Conservation (phyloP, 1,284 basidiomycete species). For the Agaricales sp. region DNA sequence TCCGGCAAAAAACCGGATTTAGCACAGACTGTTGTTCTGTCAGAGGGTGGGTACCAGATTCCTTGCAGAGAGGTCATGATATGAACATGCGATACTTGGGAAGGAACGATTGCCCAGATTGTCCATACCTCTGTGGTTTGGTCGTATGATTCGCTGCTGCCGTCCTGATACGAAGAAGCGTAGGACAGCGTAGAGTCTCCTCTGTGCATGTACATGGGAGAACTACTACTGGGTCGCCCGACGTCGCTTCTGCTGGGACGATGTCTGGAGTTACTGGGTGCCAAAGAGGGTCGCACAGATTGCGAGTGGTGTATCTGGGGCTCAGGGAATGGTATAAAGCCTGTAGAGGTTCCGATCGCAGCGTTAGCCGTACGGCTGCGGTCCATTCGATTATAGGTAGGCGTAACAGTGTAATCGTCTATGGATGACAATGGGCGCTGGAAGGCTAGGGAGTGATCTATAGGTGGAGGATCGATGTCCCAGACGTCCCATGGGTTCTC, state of each 20-base stretch:
- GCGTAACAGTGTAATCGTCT: no score
- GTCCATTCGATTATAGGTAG: no score
- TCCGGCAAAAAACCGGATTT: background rate
- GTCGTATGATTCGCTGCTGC: conserved; percentile 19
- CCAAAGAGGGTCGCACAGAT: conserved; percentile 28
- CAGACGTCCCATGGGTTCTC: background rate
- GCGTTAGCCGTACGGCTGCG: background rate
- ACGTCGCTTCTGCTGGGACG: conserved; percentile 34
- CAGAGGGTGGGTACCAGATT: conserved; percentile 6
- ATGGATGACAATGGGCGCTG: no score
- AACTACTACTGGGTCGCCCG: conserved; percentile 11
- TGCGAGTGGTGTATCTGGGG: conserved; percentile 39
- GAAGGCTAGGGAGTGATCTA: no score
- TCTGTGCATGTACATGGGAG: conserved; percentile 14
- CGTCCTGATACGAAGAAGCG: conserved; percentile 28
- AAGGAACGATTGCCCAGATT: conserved; percentile 9
- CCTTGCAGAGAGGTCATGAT: conserved; percentile 12
- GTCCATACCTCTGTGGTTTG: conserved; percentile 16
- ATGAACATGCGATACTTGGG: conserved; percentile 13
- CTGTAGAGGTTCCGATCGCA: background rate
- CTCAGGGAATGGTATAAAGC: conserved; percentile 37
- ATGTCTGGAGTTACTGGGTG: conserved; percentile 21
- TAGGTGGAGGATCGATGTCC: background rate
- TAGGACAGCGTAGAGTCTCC: conserved; percentile 22
- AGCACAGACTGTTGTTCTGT: conserved; percentile 11